Percentiles rank a stretch among this genome's conserved stretches.
Conservation (phyloP, 23 red algal genomes). For the Cyanidium caldarium region DNA sequence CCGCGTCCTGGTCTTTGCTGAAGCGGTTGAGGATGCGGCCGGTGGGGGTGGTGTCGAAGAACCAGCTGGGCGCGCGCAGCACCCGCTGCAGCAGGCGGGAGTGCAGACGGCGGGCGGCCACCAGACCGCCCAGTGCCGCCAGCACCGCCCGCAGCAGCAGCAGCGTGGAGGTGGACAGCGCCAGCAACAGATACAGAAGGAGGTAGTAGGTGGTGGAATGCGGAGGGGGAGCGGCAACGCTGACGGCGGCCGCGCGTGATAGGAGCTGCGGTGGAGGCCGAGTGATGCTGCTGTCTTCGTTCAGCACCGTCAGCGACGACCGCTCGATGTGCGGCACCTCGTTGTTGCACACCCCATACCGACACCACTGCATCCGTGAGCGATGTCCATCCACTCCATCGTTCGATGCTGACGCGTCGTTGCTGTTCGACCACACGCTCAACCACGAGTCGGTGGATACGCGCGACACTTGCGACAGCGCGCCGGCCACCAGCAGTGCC, state of each 20-base stretch:
- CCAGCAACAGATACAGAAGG: conserved; percentile 13
- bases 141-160: conserved; percentile 4
- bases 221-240: too few species aligned
- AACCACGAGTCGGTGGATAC: conserved; percentile 27
- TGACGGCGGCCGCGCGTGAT: too few species aligned
- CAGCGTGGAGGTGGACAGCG: not conserved
- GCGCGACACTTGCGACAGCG: conserved; percentile 1
- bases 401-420: too few species aligned
- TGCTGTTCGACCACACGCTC: conserved; percentile 17
- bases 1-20: conserved; percentile 21
- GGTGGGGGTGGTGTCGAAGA: conserved; percentile 32
- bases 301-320: too few species aligned
- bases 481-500: not conserved
- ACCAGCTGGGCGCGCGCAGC: conserved; percentile 23
- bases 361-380: too few species aligned
- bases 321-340: too few species aligned
- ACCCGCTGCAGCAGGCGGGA: conserved; percentile 6
- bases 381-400: too few species aligned
- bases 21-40: conserved; percentile 35
- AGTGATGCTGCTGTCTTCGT: too few species aligned
- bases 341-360: too few species aligned
- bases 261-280: too few species aligned
- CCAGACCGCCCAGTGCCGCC: conserved; percentile 7
- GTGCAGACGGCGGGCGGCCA: conserved; percentile 13
- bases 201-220: conserved; percentile 21